Conservation (phyloP, 129 eudicot species). For the Escallonia herrerae region DNA sequence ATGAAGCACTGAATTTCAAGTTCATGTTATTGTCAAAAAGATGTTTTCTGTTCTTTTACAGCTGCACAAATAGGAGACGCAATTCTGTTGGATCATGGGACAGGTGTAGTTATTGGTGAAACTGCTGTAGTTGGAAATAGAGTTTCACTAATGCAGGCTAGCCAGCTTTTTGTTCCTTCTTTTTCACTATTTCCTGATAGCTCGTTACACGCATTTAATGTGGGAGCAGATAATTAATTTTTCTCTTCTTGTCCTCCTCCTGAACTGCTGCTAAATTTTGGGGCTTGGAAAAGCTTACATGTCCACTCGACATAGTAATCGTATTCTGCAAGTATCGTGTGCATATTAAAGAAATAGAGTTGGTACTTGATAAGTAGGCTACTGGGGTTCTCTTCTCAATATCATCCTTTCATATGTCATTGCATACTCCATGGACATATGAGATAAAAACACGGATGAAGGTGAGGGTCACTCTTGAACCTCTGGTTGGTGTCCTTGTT, state of each 20-base stretch:
- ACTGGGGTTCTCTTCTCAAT: too few relatives aligned
- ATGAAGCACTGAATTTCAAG: too few relatives aligned
- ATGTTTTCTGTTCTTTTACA: slow-evolving; percentile 13
- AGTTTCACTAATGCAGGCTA: slow-evolving; percentile 71
- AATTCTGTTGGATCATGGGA: slow-evolving; percentile 63
- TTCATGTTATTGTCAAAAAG: too few relatives aligned
- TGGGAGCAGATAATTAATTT: background rate
- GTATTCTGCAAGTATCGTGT: too few relatives aligned
- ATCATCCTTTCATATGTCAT: too few relatives aligned
- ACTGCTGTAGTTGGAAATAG: slow-evolving; percentile 69
- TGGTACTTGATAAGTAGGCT: too few relatives aligned
- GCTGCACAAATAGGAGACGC: slow-evolving; percentile 82
- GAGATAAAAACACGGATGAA: too few relatives aligned
- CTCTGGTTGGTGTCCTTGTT: too few relatives aligned
- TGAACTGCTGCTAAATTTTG: background rate
- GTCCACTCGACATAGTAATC: too few relatives aligned
- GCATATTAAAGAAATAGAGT: too few relatives aligned
- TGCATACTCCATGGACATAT: too few relatives aligned
- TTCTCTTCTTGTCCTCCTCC: background rate
- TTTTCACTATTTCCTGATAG: background rate
- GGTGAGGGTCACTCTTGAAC: too few relatives aligned
- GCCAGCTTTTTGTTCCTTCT: background rate
- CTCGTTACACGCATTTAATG: background rate
- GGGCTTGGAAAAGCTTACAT: background rate
- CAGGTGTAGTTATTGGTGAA: slow-evolving; percentile 73